Conservation (phyloP, 2,329 filamentous ascomycete species). For the Hymenoscyphus repandus region DNA sequence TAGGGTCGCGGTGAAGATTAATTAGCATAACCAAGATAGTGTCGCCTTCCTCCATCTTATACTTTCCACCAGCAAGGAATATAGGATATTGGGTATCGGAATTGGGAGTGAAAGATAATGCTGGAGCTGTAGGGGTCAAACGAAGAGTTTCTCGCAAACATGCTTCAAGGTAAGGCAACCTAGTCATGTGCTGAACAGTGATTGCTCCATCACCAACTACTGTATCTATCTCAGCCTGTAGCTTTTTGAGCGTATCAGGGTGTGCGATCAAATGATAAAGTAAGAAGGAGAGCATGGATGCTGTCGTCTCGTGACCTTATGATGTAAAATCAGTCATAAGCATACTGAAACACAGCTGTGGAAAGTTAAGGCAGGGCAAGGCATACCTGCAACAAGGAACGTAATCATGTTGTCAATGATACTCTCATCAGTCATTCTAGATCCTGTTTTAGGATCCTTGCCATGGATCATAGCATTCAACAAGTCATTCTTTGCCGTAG, state of each 20-base stretch:
- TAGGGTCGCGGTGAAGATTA: conserved; percentile 55
- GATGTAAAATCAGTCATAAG: no score
- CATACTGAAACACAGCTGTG: no score
- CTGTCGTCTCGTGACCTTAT: conserved; percentile 61
- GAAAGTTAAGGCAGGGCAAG: no score
- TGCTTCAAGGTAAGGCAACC: conserved; percentile 60
- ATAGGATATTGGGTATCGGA: conserved; percentile 36
- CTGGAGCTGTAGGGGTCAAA: conserved; percentile 54
- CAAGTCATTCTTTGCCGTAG: conserved; percentile 56
- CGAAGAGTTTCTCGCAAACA: conserved; percentile 63
- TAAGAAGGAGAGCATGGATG: conserved; percentile 44
- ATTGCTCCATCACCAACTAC: conserved; percentile 44
- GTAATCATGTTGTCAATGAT: conserved; percentile 67
- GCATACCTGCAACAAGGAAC: conserved; percentile 49
- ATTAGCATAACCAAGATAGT: conserved; percentile 44
- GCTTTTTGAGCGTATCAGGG: conserved; percentile 40
- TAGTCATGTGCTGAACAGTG: conserved; percentile 41
- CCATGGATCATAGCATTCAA: conserved; percentile 63
- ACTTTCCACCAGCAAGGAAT: conserved; percentile 34
- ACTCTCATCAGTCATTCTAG: conserved; percentile 52
- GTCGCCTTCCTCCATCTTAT: conserved; percentile 42
- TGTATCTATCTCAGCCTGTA: conserved; percentile 47
- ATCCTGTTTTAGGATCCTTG: conserved; percentile 58
- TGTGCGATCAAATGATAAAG: conserved; percentile 47
- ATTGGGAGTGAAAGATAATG: conserved; percentile 44